These are phyloP conservation scores for Rhizopus arrhizus DNA, from an alignment of 371 early-diverging fungal species.

Conservation along the genomic window DNA sequence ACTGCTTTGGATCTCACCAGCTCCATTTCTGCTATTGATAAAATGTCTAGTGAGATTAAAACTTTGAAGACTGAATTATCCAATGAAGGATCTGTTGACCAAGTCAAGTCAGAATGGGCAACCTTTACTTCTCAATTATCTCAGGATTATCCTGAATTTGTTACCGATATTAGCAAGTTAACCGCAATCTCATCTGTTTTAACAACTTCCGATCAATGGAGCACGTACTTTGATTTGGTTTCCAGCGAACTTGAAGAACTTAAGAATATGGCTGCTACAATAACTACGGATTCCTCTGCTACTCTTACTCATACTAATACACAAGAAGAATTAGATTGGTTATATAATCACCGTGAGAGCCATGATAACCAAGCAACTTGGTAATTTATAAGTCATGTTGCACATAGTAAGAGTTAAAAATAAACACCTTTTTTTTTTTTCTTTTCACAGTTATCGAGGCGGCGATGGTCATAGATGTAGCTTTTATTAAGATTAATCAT, in stretches of 20 bases:
- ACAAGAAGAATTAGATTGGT: constrained; percentile 24
- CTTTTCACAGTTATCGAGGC: too few relatives aligned
- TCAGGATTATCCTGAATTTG: constrained; percentile 19
- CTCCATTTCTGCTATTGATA: neutral
- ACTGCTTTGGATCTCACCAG: constrained; percentile 3
- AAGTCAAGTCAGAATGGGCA: constrained; percentile 28
- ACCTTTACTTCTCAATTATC: constrained; percentile 20
- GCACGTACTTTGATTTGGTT: constrained; percentile 15
- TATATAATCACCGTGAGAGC: constrained; percentile 21
- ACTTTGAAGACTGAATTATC: constrained; percentile 15
- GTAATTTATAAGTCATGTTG: constrained; percentile 2
- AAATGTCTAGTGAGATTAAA: constrained; percentile 23
- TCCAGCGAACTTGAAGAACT: constrained; percentile 13
- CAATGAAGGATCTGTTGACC: constrained; percentile 6
- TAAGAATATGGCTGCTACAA: constrained; percentile 6
- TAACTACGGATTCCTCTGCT: neutral
- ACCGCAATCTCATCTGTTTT: constrained; percentile 13
- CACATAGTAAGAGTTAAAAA: too few relatives aligned
- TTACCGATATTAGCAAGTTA: constrained; percentile 17
- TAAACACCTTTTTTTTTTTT: too few relatives aligned
- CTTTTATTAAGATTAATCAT: too few relatives aligned
- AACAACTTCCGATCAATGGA: constrained; percentile 22
- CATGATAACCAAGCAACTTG: constrained; percentile 35
- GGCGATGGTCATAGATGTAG: too few relatives aligned
- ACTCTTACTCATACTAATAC: constrained; percentile 15